Evolutionary conservation across 164 flowering plant genomes (phyloP).

Genomic region (Taxillus chinensis): DNA sequence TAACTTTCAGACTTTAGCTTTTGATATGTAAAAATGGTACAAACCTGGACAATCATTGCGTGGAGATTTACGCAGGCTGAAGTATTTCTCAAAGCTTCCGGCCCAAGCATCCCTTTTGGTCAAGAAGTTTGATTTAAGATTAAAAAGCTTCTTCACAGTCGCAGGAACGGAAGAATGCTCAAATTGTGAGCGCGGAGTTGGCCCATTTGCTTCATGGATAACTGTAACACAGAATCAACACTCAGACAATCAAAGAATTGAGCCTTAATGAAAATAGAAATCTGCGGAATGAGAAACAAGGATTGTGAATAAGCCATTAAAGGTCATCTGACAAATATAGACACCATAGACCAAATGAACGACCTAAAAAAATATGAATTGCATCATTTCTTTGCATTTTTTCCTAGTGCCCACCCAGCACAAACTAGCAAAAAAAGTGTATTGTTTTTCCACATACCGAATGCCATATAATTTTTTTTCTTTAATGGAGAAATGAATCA

Average conservation of each 20-base stretch:
- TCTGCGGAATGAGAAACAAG: not conserved
- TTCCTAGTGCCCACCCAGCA: no score
- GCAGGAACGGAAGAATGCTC: conserved; percentile 94
- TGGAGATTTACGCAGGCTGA: conserved; percentile 57
- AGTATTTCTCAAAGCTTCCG: conserved; percentile 72
- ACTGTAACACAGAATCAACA: conserved; percentile 42
- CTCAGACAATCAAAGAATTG: conserved; percentile 4
- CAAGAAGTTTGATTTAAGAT: conserved; percentile 72
- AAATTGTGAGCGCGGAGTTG: conserved; percentile 65
- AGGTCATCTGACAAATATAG: no score
- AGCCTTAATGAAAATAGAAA: conserved; percentile 4
- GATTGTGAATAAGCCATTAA: no score
- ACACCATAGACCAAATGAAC: no score
- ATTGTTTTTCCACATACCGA: no score
- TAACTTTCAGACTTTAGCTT: no score
- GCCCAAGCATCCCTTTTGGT: conserved; percentile 99
- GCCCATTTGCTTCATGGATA: conserved; percentile 76
- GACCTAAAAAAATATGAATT: no score
- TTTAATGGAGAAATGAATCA: no score
- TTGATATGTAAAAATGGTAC: not conserved
- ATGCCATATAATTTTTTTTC: no score
- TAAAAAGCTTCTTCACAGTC: conserved; percentile 90
- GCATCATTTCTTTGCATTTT: no score
- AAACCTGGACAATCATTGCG: conserved; percentile 91
- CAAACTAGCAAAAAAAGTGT: no score